Conservation (phyloP, 805 yeast species). For the Candida cerambycidarum region DNA sequence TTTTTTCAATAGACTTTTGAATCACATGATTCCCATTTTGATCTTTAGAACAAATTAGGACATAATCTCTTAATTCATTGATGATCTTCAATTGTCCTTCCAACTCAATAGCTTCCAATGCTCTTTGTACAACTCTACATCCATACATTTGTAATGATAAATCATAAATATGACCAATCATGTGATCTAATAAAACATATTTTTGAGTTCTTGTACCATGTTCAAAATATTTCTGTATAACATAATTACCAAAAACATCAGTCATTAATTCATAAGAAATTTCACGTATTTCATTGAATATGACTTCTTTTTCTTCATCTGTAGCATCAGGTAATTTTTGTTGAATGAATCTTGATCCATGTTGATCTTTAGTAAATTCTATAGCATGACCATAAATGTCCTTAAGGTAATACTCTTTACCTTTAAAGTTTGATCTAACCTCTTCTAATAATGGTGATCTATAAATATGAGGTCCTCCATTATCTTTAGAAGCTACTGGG, state of each 20-base stretch:
- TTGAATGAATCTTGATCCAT: conserved; percentile 95
- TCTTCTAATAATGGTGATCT: conserved; percentile 83
- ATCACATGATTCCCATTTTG: conserved; percentile 98
- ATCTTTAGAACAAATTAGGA: conserved; percentile 63
- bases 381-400: conserved; percentile 85
- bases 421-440: conserved; percentile 64
- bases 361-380: conserved; percentile 94
- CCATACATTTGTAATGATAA: conserved; percentile 95
- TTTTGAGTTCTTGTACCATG: conserved; percentile 71
- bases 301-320: conserved; percentile 70
- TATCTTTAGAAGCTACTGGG: conserved; percentile 1
- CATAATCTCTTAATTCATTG: conserved; percentile 69
- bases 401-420: conserved; percentile 58
- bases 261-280: conserved; percentile 79
- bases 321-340: conserved; percentile 69
- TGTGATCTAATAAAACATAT: conserved; percentile 61
- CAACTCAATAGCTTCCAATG: conserved; percentile 68
- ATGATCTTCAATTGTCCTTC: conserved; percentile 68
- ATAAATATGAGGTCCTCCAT: conserved; percentile 48
- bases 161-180: conserved; percentile 72
- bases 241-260: conserved; percentile 97
- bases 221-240: conserved; percentile 92
- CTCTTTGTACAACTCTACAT: conserved; percentile 94
- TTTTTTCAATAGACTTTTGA: conserved; percentile 87
- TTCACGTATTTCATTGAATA: conserved; percentile 80